Base-by-base conservation (phyloP, 2,329 filamentous ascomycete genomes). In the Madurella mycetomatis region DNA sequence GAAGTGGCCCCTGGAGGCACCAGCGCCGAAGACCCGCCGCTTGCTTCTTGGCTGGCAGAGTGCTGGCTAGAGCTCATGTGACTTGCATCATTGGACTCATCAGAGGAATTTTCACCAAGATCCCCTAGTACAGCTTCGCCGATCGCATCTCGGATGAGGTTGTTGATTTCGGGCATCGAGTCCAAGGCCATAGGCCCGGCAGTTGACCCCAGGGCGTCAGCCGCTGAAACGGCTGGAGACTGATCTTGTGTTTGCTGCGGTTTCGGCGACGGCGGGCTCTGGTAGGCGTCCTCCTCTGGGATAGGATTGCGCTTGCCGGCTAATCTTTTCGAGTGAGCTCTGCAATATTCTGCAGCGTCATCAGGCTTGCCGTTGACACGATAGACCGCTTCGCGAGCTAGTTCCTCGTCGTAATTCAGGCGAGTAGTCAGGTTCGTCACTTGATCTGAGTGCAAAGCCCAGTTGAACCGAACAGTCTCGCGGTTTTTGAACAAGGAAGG, bases 321-420 rank as follows among this genome's bases (percentile, higher is more conserved):
- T 49, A 80, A 69, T 42, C 83, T 77, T 52, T 78, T 75, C 45
- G 70, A 73, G 56, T 88, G 82, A 13, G 84, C 82, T 53, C 75
- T 76, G 66, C 88, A 94, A 67, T 97, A 97, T 53, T 94, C 88
- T 34, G 77, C 75, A 7, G 90, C 84, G 25, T 76, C 72, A 2
- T 73, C 68, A 4, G 71, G 64, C 50, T 80, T 80, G 53, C 90
- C 89, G 64, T 90, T 87, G 64, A 89, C 89, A 51, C 92, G 84
- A 68, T 90, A 96, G 0, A 94, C 73, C 31, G 89, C 91, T 70
- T 97, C 92, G 32, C 81, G 79, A 7, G 81, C 86, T 49, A 96
- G 75, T 12, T 83, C 81, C 42, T 80, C 73, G 17, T 84, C 76
- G 55, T 75, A 82, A 1, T 77, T 78, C 51, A 75, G 77, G 74